These are phyloP conservation scores for Ascoidea rubescens DNA, from an alignment of 805 yeast species.

Conservation along the genomic window DNA sequence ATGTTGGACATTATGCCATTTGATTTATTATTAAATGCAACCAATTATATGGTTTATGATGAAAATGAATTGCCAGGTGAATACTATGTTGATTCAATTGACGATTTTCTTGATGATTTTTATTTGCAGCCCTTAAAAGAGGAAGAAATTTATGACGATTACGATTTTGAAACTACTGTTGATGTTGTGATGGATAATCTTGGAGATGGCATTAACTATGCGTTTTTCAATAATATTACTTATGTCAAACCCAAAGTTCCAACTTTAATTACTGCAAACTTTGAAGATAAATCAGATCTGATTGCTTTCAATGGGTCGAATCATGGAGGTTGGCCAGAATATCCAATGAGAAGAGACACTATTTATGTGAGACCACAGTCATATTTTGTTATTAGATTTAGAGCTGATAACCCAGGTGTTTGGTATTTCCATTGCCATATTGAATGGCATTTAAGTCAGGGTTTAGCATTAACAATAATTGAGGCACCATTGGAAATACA, in stretches of 20 bases:
- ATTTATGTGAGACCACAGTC: constrained; percentile 73
- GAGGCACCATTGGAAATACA: constrained; percentile 76
- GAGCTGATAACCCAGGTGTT: constrained; percentile 92
- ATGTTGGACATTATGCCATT: constrained; percentile 71
- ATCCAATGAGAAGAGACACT: constrained; percentile 79
- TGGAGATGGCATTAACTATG: constrained; percentile 80
- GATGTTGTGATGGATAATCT: constrained; percentile 77
- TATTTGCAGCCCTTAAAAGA: constrained; percentile 50
- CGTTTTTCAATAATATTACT: constrained; percentile 86
- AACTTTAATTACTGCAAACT: constrained; percentile 52
- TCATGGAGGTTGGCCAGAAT: constrained; percentile 42
- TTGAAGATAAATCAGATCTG: constrained; percentile 36
- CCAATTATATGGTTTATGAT: constrained; percentile 58
- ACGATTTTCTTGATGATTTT: constrained; percentile 57
- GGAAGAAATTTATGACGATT: constrained; percentile 42
- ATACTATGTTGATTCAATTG: constrained; percentile 8
- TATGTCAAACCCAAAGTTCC: constrained; percentile 80
- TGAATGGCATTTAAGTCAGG: constrained; percentile 97
- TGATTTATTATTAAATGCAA: constrained; percentile 54
- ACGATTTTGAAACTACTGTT: constrained; percentile 56
- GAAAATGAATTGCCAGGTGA: constrained; percentile 28
- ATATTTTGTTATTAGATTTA: constrained; percentile 73
- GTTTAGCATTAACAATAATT: constrained; percentile 65
- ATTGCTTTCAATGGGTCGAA: constrained; percentile 40
- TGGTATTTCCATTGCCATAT: constrained; percentile 99